phyloP scores from a whole-genome alignment of 1,139 yeast genomes.

The Scheffersomyces segobiensis region DNA sequence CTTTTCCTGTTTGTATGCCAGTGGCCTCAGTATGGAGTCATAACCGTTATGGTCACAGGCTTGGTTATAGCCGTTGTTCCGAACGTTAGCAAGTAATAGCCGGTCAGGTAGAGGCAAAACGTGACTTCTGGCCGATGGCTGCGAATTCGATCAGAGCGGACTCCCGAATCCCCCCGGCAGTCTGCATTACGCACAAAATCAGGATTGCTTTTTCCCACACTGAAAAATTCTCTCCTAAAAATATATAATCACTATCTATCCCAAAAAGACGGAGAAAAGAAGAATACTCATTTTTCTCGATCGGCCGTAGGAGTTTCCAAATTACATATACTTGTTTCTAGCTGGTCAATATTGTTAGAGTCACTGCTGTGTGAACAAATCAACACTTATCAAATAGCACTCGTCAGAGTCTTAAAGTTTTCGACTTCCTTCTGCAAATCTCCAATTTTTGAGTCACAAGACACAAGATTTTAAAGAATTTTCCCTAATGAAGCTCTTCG shows the following conservation, averaged over 20 bases:
- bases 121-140: background rate
- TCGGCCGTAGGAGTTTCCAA: background rate
- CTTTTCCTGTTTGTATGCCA: background rate
- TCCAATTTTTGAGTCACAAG: background rate
- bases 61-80: background rate
- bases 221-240: background rate
- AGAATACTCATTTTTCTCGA: background rate
- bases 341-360: background rate
- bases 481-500: constrained; percentile 70
- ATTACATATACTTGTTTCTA: background rate
- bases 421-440: background rate
- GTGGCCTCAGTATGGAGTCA: background rate
- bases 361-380: background rate
- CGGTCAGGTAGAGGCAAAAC: background rate
- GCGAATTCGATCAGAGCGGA: background rate
- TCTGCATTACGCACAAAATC: background rate
- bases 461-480: background rate
- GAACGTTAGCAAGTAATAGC: background rate
- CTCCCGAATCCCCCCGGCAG: background rate
- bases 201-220: background rate
- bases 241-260: background rate
- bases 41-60: background rate
- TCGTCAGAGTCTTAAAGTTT: background rate
- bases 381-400: background rate
- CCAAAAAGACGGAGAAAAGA: background rate